phyloP scores from a whole-genome alignment of 495 filamentous ascomycete genomes.

The Trichocladium uniseriatum region DNA sequence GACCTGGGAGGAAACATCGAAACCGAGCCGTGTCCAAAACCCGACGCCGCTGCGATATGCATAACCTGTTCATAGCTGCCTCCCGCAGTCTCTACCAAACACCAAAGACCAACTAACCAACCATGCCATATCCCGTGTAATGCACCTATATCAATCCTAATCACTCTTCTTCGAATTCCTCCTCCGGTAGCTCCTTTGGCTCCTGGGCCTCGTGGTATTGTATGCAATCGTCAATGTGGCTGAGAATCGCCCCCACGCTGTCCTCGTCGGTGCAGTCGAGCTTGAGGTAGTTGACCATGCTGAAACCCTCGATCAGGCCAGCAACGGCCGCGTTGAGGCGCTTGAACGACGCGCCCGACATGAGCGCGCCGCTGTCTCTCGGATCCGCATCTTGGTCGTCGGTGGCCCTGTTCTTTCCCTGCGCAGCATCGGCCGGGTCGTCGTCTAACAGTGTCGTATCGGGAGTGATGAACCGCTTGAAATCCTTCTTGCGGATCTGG shows the following conservation, averaged over 20 bases:
- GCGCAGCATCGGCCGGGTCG: conserved; percentile 45
- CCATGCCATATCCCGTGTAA: not conserved
- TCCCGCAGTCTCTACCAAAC: not conserved
- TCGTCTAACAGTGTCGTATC: conserved; percentile 71
- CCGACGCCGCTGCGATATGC: conserved; percentile 40
- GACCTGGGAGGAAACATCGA: too few relatives aligned
- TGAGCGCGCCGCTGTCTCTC: conserved; percentile 50
- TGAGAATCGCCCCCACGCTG: conserved; percentile 80
- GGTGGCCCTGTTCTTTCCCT: conserved; percentile 32
- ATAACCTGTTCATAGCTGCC: not conserved
- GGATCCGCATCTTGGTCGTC: conserved; percentile 45
- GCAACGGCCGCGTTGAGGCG: conserved; percentile 78
- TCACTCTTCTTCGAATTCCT: conserved; percentile 51
- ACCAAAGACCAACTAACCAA: not conserved
- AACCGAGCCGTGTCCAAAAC: not conserved
- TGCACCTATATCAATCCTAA: not conserved
- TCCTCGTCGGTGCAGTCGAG: conserved; percentile 89
- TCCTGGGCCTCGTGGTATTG: conserved; percentile 96
- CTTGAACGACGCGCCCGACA: conserved; percentile 71
- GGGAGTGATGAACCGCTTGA: conserved; percentile 80
- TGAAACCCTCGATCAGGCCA: conserved; percentile 86
- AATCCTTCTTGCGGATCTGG: conserved; percentile 67
- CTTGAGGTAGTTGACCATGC: conserved; percentile 91
- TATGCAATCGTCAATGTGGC: conserved; percentile 93
- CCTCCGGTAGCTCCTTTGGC: conserved; percentile 75